phyloP scores from a whole-genome alignment of 164 flowering plant genomes.

The Annona cherimola region DNA sequence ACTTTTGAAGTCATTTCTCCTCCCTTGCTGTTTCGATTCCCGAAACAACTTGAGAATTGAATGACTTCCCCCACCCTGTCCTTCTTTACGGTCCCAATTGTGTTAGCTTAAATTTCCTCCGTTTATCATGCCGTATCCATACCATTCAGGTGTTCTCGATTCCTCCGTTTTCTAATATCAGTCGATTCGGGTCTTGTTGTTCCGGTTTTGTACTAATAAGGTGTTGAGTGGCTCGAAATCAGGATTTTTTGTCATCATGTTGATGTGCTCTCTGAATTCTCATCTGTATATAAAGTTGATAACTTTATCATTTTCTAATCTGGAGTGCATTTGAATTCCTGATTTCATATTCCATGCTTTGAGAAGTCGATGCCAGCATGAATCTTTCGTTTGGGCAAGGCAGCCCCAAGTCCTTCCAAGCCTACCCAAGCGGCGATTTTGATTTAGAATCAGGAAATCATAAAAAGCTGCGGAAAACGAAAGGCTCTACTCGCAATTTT shows the following conservation, averaged over 20 bases:
- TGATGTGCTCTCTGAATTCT: neutral
- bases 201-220: neutral
- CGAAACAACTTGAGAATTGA: neutral
- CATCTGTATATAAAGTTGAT: neutral
- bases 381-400: slow-evolving; percentile 39
- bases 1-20: neutral
- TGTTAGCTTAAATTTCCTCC: neutral
- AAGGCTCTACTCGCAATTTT: slow-evolving; percentile 23
- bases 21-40: neutral
- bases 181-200: neutral
- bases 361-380: slow-evolving; percentile 35
- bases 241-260: neutral
- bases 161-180: neutral
- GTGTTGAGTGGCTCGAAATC: neutral
- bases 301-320: neutral
- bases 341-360: neutral
- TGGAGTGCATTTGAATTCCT: neutral
- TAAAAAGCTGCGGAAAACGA: slow-evolving; percentile 46
- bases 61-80: neutral
- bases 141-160: neutral
- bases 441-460: slow-evolving; percentile 73
- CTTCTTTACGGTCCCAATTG: neutral
- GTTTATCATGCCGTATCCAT: neutral
- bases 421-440: slow-evolving; percentile 66
- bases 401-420: slow-evolving; percentile 66